Percentiles rank a stretch among this genome's conserved stretches.
Evolutionary conservation across 1,139 yeast genomes (phyloP).

Genomic region (Suhomyces terraborum): DNA sequence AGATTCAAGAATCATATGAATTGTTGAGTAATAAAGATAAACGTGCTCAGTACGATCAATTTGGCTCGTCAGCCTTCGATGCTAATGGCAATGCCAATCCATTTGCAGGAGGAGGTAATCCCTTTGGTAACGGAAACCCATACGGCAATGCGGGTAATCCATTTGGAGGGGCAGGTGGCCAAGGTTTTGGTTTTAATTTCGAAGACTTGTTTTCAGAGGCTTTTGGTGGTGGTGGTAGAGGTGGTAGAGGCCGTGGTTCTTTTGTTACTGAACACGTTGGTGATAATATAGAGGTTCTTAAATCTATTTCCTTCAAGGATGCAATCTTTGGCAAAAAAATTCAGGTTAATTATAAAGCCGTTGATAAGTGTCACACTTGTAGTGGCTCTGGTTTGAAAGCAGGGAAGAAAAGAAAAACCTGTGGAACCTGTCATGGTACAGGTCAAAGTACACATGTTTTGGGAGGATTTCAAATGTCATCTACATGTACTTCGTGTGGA

Average conservation of each 20-base stretch:
- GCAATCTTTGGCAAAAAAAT: slow-evolving; percentile 80
- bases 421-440: slow-evolving; percentile 88
- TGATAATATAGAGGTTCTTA: slow-evolving; percentile 81
- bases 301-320: slow-evolving; percentile 77
- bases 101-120: slow-evolving; percentile 48
- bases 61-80: slow-evolving; percentile 85
- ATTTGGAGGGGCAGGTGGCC: slow-evolving; percentile 31
- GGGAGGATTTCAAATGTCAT: slow-evolving; percentile 97
- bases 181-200: slow-evolving; percentile 63
- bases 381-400: slow-evolving; percentile 80
- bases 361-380: slow-evolving; percentile 79
- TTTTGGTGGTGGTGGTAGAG: slow-evolving; percentile 49
- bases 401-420: slow-evolving; percentile 76
- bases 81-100: slow-evolving; percentile 62
- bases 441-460: slow-evolving; percentile 86
- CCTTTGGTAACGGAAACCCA: slow-evolving; percentile 44
- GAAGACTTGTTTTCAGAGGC: slow-evolving; percentile 88
- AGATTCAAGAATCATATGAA: slow-evolving; percentile 92
- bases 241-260: slow-evolving; percentile 35
- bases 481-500: slow-evolving; percentile 84
- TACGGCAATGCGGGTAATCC: slow-evolving; percentile 22
- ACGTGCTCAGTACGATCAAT: slow-evolving; percentile 87
- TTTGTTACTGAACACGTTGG: slow-evolving; percentile 82
- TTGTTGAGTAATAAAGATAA: slow-evolving; percentile 84
- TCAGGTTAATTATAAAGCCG: slow-evolving; percentile 68